A percentile compares a stretch with the other conserved stretches of the same genome.
phyloP scores from a whole-genome alignment of 2,329 filamentous ascomycete species.

The Parastagonospora nodorum region DNA sequence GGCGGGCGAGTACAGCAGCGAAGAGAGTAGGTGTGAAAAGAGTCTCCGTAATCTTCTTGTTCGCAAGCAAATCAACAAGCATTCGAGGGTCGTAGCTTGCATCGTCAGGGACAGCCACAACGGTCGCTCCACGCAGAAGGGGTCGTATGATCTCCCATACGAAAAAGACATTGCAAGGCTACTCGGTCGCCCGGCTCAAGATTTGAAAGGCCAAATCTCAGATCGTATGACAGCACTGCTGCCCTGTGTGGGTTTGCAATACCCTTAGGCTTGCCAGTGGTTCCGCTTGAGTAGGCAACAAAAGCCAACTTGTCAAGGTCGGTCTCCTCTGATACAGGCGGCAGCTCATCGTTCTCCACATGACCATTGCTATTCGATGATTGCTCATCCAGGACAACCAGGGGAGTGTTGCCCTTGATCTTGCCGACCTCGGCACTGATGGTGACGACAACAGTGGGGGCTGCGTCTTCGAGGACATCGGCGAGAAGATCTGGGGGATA shows the following conservation, averaged over 20 bases:
- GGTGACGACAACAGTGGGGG: constrained; percentile 72
- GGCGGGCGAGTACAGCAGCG: constrained; percentile 72
- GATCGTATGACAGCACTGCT: constrained; percentile 73
- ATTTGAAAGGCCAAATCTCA: constrained; percentile 73
- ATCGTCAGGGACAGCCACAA: constrained; percentile 75
- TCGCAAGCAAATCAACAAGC: constrained; percentile 71
- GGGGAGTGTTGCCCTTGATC: constrained; percentile 65
- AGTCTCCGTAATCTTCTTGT: constrained; percentile 74
- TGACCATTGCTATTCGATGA: constrained; percentile 25
- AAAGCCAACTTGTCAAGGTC: constrained; percentile 77
- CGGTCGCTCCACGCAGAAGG: constrained; percentile 74
- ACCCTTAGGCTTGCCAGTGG: constrained; percentile 79
- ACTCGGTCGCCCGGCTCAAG: constrained; percentile 74
- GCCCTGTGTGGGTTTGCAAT: constrained; percentile 80
- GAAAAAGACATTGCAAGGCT: constrained; percentile 89
- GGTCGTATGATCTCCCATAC: constrained; percentile 84
- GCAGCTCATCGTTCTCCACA: constrained; percentile 51
- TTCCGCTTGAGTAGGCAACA: constrained; percentile 80
- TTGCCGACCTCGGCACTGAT: constrained; percentile 67
- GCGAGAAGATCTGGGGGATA: constrained; percentile 75
- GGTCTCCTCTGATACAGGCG: constrained; percentile 63
- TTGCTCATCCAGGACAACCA: constrained; percentile 67
- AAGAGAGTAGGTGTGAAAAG: constrained; percentile 83
- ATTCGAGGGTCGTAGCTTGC: constrained; percentile 77
- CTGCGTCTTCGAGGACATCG: constrained; percentile 77